Evolutionary conservation across 2,329 filamentous ascomycete species (phyloP), one percentile per base, ranked within the genome.

Genomic region (Xylariales sp.): DNA sequence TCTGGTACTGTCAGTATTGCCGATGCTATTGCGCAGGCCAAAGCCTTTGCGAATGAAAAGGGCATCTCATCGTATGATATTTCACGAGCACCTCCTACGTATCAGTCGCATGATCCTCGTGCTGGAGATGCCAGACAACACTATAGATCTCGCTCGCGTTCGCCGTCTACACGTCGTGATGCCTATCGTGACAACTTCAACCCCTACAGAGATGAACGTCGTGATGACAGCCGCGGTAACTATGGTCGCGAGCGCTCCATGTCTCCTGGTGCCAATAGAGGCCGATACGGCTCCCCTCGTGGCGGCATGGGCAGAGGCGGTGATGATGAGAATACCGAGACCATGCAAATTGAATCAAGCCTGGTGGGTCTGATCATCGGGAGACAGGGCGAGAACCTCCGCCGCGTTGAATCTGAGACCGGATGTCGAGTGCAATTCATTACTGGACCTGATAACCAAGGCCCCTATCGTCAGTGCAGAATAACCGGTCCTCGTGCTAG

Each of bases 281-380:
- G 74, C 45, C 73, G 74, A 10, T 58, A 61, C 19, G 65, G 62
- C 43, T 84, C 81, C 32, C 81, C 84, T 28, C 71, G 71, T 35
- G 69, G 71, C 45, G 63, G 63, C 40, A 71, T 69, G 50, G 72
- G 71, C 41, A 68, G 69, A 50, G 63, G 59, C 39, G 71, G 69
- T 34, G 81, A 85, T 52, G 81, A 85, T 52, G 86, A 88, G 51
- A 85, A 83, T 55, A 77, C 78, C 18, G 89, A 95, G 66, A 86
- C 84, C 18, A 89, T 95, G 51, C 78, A 85, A 54, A 88, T 95
- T 55, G 88, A 95, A 59, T 88, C 87, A 16, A 86, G 82, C 54
- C 74, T 95, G 35, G 89, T 95, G 38, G 89, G 89, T 31, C 72
- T 95, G 24, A 94, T 95, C 56, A 95, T 95, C 58, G 89, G 89